Base-by-base conservation (phyloP, 192 early-diverging fungal species). In the Allomyces arbusculus region DNA sequence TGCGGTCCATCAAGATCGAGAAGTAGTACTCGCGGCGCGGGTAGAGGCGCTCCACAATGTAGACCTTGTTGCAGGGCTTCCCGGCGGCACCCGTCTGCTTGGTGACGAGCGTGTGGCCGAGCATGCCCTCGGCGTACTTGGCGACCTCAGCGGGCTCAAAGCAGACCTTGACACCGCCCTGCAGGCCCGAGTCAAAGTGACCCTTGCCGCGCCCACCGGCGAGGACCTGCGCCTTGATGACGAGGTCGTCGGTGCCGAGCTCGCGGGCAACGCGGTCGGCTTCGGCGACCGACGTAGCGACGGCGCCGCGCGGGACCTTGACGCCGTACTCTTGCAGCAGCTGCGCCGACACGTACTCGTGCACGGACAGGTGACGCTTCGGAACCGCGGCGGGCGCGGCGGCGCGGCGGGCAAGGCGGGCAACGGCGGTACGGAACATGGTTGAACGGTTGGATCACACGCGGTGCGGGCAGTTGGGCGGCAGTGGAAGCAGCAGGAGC, bases 181-280 rank as follows among this genome's bases (percentile, higher is more conserved):
- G 89, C 65, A 94, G 80, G 24, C 95, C 94, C 68, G 85, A 91
- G 71, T 93, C 90, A 77, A 96, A 99, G 70, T 80, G 80, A 70
- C 95, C 95, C 80, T 99, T 99, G 63, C 95, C 95, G 79, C 95
- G 92, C 62, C 95, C 95, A 70, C 95, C 95, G 66, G 95, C 95
- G 65, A 99, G 79, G 44, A 99, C 95, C 79, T 98, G 91, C 44
- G 83, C 79, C 76, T 83, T 88, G 78, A 88, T 88, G 70, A 88
- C 84, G 71, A 85, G 78, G 65, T 88, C 86, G 64, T 84, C 78
- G 26, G 80, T 78, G 82, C 87, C 89, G 43, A 99, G 80, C 67
- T 80, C 80, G 68, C 85, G 75, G 45, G 94, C 92, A 33, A 92
- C 80, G 40, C 88, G 74, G 78, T 81, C 92, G 63, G 96, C 96